Percentiles rank a stretch among this genome's conserved stretches.
Conservation (phyloP, 495 filamentous ascomycete species). For the Talaromyces proteolyticus region DNA sequence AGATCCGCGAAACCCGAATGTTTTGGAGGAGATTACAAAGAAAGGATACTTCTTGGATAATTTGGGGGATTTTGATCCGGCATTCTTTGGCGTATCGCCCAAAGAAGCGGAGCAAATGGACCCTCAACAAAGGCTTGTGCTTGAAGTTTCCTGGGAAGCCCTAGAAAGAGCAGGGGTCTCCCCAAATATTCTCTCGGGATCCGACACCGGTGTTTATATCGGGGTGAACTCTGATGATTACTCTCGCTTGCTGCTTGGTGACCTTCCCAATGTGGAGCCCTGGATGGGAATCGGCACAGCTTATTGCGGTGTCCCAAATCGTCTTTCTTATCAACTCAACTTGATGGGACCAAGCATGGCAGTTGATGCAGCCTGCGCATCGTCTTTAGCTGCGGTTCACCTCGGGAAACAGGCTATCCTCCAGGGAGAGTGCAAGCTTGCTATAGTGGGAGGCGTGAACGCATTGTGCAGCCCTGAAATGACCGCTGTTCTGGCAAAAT, state of each 20-base stretch:
- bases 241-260: slow-evolving; percentile 17
- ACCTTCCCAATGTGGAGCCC: slow-evolving; percentile 20
- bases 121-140: slow-evolving; percentile 48
- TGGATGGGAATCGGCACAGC: slow-evolving; percentile 39
- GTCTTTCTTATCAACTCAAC: slow-evolving; percentile 39
- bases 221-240: slow-evolving; percentile 19
- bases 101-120: slow-evolving; percentile 48
- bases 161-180: slow-evolving; percentile 45
- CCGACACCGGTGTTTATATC: background rate
- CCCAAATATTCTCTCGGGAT: slow-evolving; percentile 21
- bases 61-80: slow-evolving; percentile 39
- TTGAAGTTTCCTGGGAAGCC: slow-evolving; percentile 51
- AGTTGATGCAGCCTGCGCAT: slow-evolving; percentile 50
- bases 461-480: too few species aligned
- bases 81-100: slow-evolving; percentile 45
- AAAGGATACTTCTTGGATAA: slow-evolving; percentile 36
- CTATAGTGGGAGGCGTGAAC: slow-evolving; percentile 51
- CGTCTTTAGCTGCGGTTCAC: slow-evolving; percentile 42
- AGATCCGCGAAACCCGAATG: too few species aligned
- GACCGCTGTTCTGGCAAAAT: background rate
- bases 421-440: slow-evolving; percentile 35
- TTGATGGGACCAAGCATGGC: slow-evolving; percentile 42
- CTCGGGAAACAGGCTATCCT: slow-evolving; percentile 41
- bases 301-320: slow-evolving; percentile 34
- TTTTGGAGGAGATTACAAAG: too few species aligned